Percentiles rank a stretch among this genome's conserved stretches.
Evolutionary conservation across 495 filamentous ascomycete species (phyloP).

Genomic region (Pseudoneurospora amorphoporcata): DNA sequence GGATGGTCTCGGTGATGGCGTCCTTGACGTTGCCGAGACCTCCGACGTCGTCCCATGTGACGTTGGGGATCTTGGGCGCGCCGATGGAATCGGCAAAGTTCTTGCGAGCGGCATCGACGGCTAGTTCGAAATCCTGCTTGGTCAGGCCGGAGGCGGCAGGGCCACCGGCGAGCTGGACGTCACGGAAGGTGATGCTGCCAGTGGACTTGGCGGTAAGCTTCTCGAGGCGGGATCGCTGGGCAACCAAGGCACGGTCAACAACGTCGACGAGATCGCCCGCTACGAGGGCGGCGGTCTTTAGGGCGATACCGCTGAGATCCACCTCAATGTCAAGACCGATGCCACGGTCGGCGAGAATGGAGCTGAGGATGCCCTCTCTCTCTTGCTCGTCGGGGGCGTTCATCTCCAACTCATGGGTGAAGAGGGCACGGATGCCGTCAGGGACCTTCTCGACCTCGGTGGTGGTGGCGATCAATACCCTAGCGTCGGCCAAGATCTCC

Average conservation of each 20-base stretch:
- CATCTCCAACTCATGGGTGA: conserved; percentile 94
- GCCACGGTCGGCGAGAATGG: conserved; percentile 64
- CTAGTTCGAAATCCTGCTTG: conserved; percentile 79
- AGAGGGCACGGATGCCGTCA: conserved; percentile 78
- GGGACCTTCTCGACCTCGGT: conserved; percentile 90
- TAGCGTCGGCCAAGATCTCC: conserved; percentile 58
- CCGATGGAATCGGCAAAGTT: conserved; percentile 97
- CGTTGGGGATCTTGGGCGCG: conserved; percentile 95
- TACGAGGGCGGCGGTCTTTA: conserved; percentile 93
- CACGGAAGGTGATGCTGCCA: conserved; percentile 53
- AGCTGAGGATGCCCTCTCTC: conserved; percentile 72
- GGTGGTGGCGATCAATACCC: conserved; percentile 85
- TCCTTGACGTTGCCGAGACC: conserved; percentile 90
- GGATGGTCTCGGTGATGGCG: conserved; percentile 92
- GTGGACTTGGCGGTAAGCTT: conserved; percentile 41
- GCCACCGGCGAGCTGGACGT: conserved; percentile 86
- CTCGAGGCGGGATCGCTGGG: conserved; percentile 62
- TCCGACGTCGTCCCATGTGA: conserved; percentile 93
- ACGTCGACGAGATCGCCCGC: conserved; percentile 92
- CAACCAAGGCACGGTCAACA: conserved; percentile 76
- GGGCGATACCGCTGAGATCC: conserved; percentile 68
- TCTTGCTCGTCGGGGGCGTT: conserved; percentile 86
- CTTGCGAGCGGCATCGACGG: conserved; percentile 88
- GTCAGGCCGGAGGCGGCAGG: conserved; percentile 64
- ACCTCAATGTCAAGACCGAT: conserved; percentile 68